Percentiles rank a stretch among this genome's conserved stretches.
phyloP scores from a whole-genome alignment of 2,329 filamentous ascomycete species.

The Niveomyces coronatus region DNA sequence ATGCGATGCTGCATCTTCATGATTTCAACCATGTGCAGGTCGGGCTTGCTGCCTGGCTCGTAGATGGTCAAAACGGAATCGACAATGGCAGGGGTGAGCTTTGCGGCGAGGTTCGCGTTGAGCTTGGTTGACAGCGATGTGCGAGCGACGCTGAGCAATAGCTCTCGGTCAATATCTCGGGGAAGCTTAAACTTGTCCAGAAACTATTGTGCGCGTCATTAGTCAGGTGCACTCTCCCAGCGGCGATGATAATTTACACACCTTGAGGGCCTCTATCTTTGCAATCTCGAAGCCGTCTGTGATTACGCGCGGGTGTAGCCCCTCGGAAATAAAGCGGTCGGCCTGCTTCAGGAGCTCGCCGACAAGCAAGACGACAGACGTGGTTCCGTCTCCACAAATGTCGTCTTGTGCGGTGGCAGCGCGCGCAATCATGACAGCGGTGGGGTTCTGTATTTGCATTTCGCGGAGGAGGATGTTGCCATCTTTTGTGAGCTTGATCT shows the following conservation, averaged over 20 bases:
- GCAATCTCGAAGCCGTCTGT: constrained; percentile 97
- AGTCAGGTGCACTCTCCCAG: neutral
- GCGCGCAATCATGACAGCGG: constrained; percentile 72
- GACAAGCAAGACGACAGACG: constrained; percentile 87
- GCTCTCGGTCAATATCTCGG: constrained; percentile 82
- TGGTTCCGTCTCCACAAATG: constrained; percentile 96
- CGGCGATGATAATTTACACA: constrained; percentile 21
- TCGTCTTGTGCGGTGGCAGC: constrained; percentile 97
- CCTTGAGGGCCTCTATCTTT: constrained; percentile 84
- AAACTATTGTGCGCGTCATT: constrained; percentile 47
- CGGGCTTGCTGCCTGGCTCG: constrained; percentile 78
- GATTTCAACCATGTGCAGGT: constrained; percentile 98
- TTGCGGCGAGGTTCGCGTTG: constrained; percentile 76
- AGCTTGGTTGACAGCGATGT: constrained; percentile 95
- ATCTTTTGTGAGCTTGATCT: constrained; percentile 99
- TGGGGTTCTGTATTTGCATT: constrained; percentile 97
- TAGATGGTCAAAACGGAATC: constrained; percentile 95
- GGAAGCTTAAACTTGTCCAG: constrained; percentile 87
- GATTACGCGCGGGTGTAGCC: constrained; percentile 92
- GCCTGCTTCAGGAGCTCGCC: constrained; percentile 97
- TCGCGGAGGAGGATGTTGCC: constrained; percentile 75
- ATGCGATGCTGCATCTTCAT: constrained; percentile 99
- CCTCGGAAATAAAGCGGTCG: constrained; percentile 89
- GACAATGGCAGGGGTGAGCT: constrained; percentile 89
- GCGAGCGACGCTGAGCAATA: constrained; percentile 83